Conservation (phyloP, 495 filamentous ascomycete genomes). For the Daldinia decipiens region DNA sequence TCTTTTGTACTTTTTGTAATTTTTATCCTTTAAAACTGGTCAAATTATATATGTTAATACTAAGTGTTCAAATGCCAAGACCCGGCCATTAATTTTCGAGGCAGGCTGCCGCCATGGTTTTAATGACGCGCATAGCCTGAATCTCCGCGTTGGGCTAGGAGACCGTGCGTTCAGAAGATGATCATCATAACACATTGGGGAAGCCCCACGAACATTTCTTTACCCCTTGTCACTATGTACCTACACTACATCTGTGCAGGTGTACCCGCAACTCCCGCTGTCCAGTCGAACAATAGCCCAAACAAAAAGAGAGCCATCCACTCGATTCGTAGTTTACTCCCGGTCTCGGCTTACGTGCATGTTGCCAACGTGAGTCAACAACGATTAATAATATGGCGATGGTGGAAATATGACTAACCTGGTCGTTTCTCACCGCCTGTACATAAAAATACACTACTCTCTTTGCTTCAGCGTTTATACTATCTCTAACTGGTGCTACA, state of each 20-base stretch:
- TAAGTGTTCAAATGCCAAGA: too few species aligned
- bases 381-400: background rate
- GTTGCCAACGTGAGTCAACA: background rate
- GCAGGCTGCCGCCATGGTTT: too few species aligned
- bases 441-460: too few species aligned
- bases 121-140: conserved; percentile 44
- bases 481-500: background rate
- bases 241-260: too few species aligned
- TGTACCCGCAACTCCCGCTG: conserved; percentile 18
- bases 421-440: conserved; percentile 14
- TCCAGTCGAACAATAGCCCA: background rate
- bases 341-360: conserved; percentile 10
- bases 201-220: conserved; percentile 17
- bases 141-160: conserved; percentile 10
- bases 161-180: conserved; percentile 32
- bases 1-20: too few species aligned
- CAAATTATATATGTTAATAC: too few species aligned
- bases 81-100: too few species aligned
- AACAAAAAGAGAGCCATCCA: conserved; percentile 8
- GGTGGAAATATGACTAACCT: background rate
- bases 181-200: conserved; percentile 33
- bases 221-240: conserved; percentile 20
- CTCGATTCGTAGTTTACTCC: background rate
- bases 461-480: background rate
- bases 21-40: too few species aligned